Evolutionary conservation across 2,329 filamentous ascomycete genomes (phyloP), one percentile per base, ranked within the genome.

Genomic region (Clarireedia homoeocarpa): DNA sequence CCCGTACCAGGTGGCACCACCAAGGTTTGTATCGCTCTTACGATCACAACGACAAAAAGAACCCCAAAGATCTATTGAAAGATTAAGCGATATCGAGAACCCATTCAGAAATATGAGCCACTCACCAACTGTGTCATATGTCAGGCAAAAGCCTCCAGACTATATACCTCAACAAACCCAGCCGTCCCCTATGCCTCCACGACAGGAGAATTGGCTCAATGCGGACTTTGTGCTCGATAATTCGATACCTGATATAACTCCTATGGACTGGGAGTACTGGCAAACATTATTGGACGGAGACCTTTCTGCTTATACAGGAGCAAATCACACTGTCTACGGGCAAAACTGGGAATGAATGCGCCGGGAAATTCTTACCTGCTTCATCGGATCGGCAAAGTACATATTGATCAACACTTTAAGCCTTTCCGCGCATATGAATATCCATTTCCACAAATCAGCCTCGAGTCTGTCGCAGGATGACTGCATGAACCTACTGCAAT

Each of bases 211-310:
- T n/a, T 45, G 42, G 42, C 45, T 53, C 4, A 55, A 53, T 50
- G 46, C 53, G 20, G 56, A 61, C 38, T 53, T 59, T 4, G 51
- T 42, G 23, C 50, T 61, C 14, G 53, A 64, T 51, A 57, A 59
- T 27, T 59, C 51, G 12, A 61, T 63, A 55, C 57, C 63, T 6
- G 65, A 65, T 36, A 61, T 64, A 3, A 62, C 58, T 2, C 60
- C 62, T 0, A 55, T 65, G 24, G 65, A 69, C 34, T 69, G 66
- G 66, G 63, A 64, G 30, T 68, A 69, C 47, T 69, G 66, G 66
- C 63, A 67, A 39, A 62, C 62, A 2, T 54, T 69, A 38, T 61
- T 68, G 58, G 63, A 68, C 58, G 65, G 63, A 4, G 65, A 66
- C 51, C 51, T 65, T 23, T 61, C 65, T 1, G 56, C 61, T 40